Evolutionary conservation across 352 stramenopile species (phyloP).

Genomic region (Pelagophyceae sp.): DNA sequence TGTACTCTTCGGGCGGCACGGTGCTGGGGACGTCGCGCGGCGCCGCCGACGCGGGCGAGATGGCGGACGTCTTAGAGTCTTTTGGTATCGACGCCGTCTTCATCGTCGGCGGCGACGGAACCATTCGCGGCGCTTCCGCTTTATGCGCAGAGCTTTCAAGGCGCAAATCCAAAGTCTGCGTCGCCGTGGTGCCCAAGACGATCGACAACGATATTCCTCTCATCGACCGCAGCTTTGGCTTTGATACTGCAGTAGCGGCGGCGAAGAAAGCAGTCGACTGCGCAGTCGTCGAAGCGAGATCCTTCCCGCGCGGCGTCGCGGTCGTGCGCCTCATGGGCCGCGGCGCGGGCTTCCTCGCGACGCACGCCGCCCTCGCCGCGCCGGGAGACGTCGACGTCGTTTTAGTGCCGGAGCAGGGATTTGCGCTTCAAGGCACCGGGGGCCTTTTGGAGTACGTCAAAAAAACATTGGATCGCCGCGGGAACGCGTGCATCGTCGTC

Average conservation of each 20-base stretch:
- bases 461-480: conserved; percentile 51
- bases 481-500: conserved; percentile 87
- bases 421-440: not conserved
- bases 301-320: conserved; percentile 76
- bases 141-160: conserved; percentile 55
- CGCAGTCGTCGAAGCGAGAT: conserved; percentile 59
- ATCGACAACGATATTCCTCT: conserved; percentile 69
- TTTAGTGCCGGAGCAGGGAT: not conserved
- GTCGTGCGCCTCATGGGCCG: conserved; percentile 93
- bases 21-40: conserved; percentile 68
- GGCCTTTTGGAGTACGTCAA: not conserved
- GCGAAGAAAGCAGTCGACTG: conserved; percentile 64
- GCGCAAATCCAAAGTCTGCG: conserved; percentile 22
- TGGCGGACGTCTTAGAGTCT: conserved; percentile 58
- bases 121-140: conserved; percentile 68
- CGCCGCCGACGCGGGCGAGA: conserved; percentile 67
- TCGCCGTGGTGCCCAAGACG: conserved; percentile 72
- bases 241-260: conserved; percentile 86
- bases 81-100: conserved; percentile 62
- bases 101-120: conserved; percentile 73
- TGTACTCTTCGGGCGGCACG: conserved; percentile 30
- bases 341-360: conserved; percentile 85
- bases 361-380: conserved; percentile 74
- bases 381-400: conserved; percentile 80
- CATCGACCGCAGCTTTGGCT: conserved; percentile 80